Conservation (phyloP, 148 eudicot genomes). For the Linanthus parryae region DNA sequence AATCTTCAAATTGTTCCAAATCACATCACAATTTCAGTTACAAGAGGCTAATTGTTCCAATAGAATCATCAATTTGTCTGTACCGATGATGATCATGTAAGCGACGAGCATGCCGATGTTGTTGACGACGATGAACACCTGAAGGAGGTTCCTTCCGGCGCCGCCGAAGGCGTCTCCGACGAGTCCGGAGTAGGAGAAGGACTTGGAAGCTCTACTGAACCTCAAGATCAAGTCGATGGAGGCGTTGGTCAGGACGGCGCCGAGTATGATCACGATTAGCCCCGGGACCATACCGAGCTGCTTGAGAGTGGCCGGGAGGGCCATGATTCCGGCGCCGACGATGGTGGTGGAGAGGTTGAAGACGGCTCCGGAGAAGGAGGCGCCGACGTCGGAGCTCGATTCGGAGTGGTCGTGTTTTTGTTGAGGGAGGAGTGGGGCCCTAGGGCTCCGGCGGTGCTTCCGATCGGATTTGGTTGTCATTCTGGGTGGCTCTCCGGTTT, state of each 20-base stretch:
- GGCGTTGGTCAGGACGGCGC: constrained; percentile 46
- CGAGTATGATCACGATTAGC: constrained; percentile 32
- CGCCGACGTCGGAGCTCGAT: constrained; percentile 30
- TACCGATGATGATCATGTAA: constrained; percentile 79
- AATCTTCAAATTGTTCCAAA: background rate
- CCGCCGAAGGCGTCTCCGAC: constrained; percentile 65
- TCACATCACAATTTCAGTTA: background rate
- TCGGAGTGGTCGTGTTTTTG: constrained; percentile 19
- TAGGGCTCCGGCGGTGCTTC: constrained; percentile 39
- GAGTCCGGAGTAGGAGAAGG: constrained; percentile 37
- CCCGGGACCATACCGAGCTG: constrained; percentile 60
- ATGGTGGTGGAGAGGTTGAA: constrained; percentile 76
- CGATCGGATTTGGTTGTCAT: too few relatives aligned
- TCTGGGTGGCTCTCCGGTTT: too few relatives aligned
- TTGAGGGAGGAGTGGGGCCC: constrained; percentile 30
- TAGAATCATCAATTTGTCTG: too few relatives aligned
- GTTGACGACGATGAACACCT: constrained; percentile 46
- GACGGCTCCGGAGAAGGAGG: constrained; percentile 69
- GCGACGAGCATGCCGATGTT: constrained; percentile 63
- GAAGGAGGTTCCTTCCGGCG: constrained; percentile 34
- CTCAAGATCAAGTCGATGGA: constrained; percentile 57
- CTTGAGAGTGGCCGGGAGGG: constrained; percentile 70
- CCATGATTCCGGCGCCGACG: constrained; percentile 90
- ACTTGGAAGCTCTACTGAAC: constrained; percentile 46
- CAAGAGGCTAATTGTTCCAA: too few relatives aligned